A percentile compares a stretch with the other conserved stretches of the same genome.
These are phyloP conservation scores for Nakaseomyces bracarensis DNA, from an alignment of 1,139 yeast genomes.

Conservation along the genomic window DNA sequence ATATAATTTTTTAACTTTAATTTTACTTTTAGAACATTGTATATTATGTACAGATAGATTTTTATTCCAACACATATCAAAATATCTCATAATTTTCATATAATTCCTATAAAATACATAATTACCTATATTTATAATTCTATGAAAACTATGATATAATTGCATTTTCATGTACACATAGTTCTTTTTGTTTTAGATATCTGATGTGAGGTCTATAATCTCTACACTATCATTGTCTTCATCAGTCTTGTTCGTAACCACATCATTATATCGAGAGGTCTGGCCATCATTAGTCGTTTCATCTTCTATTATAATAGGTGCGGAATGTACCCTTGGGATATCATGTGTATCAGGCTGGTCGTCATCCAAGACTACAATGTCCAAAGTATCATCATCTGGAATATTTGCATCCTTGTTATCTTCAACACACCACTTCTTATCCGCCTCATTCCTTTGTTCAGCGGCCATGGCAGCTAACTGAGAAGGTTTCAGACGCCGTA, in stretches of 20 bases:
- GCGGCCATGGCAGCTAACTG: constrained; percentile 4
- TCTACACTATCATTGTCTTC: constrained; percentile 14
- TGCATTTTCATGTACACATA: constrained; percentile 3
- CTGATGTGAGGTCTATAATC: neutral
- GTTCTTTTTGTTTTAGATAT: constrained; percentile 7
- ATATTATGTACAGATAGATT: constrained; percentile 3
- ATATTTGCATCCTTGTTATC: neutral
- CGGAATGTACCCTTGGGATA: constrained; percentile 11
- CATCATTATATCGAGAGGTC: constrained; percentile 51
- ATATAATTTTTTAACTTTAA: neutral
- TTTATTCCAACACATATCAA: neutral
- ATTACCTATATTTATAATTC: neutral
- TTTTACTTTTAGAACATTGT: neutral
- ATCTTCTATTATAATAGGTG: constrained; percentile 43
- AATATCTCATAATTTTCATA: neutral
- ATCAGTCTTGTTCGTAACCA: constrained; percentile 34
- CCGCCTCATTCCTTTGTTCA: neutral
- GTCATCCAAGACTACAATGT: neutral
- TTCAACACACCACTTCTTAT: constrained; percentile 5
- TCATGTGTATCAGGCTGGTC: neutral
- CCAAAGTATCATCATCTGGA: neutral
- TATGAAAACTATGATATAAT: neutral
- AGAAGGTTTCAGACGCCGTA: constrained; percentile 1
- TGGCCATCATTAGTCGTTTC: constrained; percentile 54
- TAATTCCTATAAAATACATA: neutral